Conservation (phyloP, 106 monocot genomes). For the Vanilla planifolia region DNA sequence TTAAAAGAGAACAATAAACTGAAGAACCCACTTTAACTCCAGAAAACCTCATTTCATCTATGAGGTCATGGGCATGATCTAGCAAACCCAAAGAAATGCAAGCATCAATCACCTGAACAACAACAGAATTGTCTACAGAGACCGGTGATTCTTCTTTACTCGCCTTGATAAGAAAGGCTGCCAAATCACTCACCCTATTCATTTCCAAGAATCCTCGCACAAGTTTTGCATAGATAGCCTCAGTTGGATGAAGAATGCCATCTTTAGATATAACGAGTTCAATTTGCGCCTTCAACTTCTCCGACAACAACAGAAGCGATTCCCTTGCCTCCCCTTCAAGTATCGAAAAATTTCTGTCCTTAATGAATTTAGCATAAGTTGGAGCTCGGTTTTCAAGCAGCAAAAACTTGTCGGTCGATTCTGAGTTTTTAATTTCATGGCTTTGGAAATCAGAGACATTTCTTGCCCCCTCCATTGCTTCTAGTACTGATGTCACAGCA, state of each 20-base stretch:
- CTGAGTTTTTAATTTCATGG: conserved; percentile 8
- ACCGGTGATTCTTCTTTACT: conserved; percentile 62
- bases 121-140: conserved; percentile 63
- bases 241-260: conserved; percentile 93
- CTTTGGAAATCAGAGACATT: no score
- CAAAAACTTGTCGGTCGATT: conserved; percentile 17
- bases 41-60: conserved; percentile 91
- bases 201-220: conserved; percentile 66
- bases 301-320: conserved; percentile 36
- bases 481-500: conserved; percentile 54
- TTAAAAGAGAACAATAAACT: conserved; percentile 71
- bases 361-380: conserved; percentile 50
- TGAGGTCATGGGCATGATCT: conserved; percentile 86
- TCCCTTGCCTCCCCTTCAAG: conserved; percentile 57
- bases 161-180: conserved; percentile 58
- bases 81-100: conserved; percentile 65
- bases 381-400: conserved; percentile 30
- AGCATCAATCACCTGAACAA: conserved; percentile 73
- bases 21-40: conserved; percentile 61
- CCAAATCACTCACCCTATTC: conserved; percentile 59
- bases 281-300: conserved; percentile 42
- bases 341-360: conserved; percentile 46
- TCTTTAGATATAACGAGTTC: conserved; percentile 60
- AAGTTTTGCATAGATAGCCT: conserved; percentile 87
- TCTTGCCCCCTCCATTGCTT: conserved; percentile 33